phyloP scores from a whole-genome alignment of 2,329 filamentous ascomycete species.

The Aspergillus felis region DNA sequence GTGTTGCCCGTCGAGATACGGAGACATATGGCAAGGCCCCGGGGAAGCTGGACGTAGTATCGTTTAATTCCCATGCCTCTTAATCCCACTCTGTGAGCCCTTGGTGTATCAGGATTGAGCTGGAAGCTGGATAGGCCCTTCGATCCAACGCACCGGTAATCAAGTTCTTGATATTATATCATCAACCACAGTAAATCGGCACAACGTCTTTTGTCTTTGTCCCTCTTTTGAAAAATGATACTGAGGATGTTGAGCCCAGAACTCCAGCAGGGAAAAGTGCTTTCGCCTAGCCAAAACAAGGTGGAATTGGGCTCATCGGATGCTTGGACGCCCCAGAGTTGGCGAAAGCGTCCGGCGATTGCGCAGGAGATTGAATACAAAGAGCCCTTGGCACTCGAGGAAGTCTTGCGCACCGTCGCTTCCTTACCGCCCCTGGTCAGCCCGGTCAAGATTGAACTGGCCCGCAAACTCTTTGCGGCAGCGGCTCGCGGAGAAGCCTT shows the following conservation, averaged over 20 bases:
- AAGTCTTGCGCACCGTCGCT: neutral
- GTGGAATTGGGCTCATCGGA: neutral
- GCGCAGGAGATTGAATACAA: conserved; percentile 2
- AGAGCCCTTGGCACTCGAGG: neutral
- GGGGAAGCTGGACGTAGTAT: neutral
- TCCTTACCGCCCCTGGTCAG: conserved; percentile 1
- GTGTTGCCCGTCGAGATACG: neutral
- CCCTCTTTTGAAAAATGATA: neutral
- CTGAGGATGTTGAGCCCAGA: neutral
- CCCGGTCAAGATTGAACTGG: conserved; percentile 4
- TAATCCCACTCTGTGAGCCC: neutral
- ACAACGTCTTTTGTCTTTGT: neutral
- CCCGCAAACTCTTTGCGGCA: conserved; percentile 1
- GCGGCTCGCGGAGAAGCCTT: conserved; percentile 77
- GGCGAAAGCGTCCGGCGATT: neutral
- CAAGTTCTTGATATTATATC: neutral
- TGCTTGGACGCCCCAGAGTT: conserved; percentile 1
- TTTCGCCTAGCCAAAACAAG: neutral
- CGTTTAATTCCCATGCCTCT: neutral
- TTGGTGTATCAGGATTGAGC: neutral
- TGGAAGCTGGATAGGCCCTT: neutral
- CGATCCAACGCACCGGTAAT: neutral
- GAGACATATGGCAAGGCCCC: neutral
- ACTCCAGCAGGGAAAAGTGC: neutral
- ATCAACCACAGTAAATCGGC: neutral